Conservation (phyloP, 257 asterid species). For the Fraxinus excelsior region DNA sequence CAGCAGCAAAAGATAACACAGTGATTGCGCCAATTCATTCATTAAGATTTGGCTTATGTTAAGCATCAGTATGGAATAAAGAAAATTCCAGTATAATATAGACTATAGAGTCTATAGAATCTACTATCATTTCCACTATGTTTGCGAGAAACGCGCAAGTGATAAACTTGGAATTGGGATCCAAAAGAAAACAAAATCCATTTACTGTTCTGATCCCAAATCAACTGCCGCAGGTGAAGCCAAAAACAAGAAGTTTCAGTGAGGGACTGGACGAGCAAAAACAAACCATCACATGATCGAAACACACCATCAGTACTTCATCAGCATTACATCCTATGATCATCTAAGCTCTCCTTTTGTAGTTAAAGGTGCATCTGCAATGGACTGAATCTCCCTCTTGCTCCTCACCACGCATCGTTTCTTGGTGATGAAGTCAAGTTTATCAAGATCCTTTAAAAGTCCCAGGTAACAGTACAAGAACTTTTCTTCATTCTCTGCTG, state of each 20-base stretch:
- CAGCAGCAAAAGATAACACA: no score
- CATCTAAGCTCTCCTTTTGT: background rate
- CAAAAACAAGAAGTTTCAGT: background rate
- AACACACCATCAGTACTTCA: background rate
- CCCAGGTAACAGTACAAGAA: conserved; percentile 62
- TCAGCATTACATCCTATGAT: background rate
- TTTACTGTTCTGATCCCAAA: background rate
- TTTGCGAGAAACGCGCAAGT: no score
- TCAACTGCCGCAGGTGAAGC: background rate
- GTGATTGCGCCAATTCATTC: no score
- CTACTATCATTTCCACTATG: no score
- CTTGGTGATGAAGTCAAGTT: conserved; percentile 63
- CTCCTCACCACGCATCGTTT: conserved; percentile 62
- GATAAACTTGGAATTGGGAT: no score
- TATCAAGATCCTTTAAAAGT: conserved; percentile 64
- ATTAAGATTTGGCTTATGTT: no score
- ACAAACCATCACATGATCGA: background rate
- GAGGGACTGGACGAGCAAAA: background rate
- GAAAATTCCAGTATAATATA: no score
- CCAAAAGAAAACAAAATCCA: background rate
- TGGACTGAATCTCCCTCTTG: conserved; percentile 54
- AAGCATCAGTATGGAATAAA: no score
- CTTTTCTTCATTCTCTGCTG: conserved; percentile 31
- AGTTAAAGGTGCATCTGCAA: conserved; percentile 33
- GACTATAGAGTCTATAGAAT: no score